Base-by-base conservation (phyloP, 805 yeast genomes). In the Ogataea siamensis region DNA sequence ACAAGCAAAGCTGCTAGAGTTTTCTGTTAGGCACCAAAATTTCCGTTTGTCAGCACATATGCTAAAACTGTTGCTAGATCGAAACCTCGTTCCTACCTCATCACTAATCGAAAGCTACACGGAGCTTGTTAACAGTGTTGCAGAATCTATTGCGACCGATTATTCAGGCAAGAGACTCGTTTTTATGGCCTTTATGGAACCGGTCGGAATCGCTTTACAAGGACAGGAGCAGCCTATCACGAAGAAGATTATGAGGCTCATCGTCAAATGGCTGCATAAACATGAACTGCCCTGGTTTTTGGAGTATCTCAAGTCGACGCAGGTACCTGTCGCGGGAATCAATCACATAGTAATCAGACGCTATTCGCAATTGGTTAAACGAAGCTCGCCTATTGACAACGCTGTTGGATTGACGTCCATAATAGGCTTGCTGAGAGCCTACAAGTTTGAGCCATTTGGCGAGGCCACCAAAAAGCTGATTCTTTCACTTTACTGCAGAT, bases 111-210 rank as follows among this genome's bases (percentile, higher is more conserved):
- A 43, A 9, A 25, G 39, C 1, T 58, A 58, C 23, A 15, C 53
- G 8, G 11, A 22, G 8, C 28, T 55, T 11, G 37, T 54, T 1
- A 34, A 46, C 5, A 18, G 32, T 1, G 34, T 42, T 7, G 49
- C 55, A 14, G 12, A 21, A 2, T 34, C 47, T 3, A 32, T 56
- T 12, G 32, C 52, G 22, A 37, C 53, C 1, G 32, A 38, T 4
- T 37, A 37, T 16, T 34, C 31, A 5, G 48, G 51, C 21, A 47
- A 49, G 23, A 47, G 37, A 29, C 23, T 52, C 26, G 34, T 59
- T 7, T 59, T 57, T 38, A 57, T 50, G 37, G 50, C 52, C 7
- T 48, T 52, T 21, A 34, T 55, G 1, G 18, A 34, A 6, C 47
- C 52, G n/a, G 25, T 51, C 19, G 47, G 47, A 3, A 6, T 9